A percentile compares a stretch with the other conserved stretches of the same genome.
phyloP scores from a whole-genome alignment of 169 alveolate genomes.

The Plasmodium sp. region DNA sequence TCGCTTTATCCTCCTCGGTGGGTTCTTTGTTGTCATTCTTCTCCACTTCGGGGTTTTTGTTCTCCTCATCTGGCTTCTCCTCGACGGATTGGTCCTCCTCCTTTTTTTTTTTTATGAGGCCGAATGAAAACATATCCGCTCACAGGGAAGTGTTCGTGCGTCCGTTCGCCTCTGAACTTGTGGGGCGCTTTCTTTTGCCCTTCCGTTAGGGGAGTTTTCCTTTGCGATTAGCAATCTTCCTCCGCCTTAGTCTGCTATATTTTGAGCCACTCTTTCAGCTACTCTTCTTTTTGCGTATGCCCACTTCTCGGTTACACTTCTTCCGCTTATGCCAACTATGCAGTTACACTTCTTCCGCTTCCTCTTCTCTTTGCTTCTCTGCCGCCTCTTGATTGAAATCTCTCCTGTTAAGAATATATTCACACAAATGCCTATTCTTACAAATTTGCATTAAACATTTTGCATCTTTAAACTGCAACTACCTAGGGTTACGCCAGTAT shows the following conservation, averaged over 20 bases:
- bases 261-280: not conserved
- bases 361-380: not conserved
- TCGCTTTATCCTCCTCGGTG: not conserved
- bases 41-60: not conserved
- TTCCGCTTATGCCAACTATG: not conserved
- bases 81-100: constrained; percentile 37
- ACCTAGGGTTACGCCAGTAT: not conserved
- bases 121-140: constrained; percentile 39
- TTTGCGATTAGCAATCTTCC: not conserved
- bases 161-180: not conserved
- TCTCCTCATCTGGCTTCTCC: constrained; percentile 3
- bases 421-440: not conserved
- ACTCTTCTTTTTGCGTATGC: not conserved
- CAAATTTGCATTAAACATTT: not conserved
- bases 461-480: not conserved
- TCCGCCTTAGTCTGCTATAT: not conserved
- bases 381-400: not conserved
- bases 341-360: not conserved
- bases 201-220: not conserved
- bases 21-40: constrained; percentile 4
- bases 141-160: not conserved
- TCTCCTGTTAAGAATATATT: constrained; percentile 1
- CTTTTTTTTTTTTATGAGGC: constrained; percentile 11
- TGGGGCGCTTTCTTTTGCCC: not conserved
- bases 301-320: not conserved